Conservation (phyloP, 2,329 filamentous ascomycete species). For the Monilinia fructigena region DNA sequence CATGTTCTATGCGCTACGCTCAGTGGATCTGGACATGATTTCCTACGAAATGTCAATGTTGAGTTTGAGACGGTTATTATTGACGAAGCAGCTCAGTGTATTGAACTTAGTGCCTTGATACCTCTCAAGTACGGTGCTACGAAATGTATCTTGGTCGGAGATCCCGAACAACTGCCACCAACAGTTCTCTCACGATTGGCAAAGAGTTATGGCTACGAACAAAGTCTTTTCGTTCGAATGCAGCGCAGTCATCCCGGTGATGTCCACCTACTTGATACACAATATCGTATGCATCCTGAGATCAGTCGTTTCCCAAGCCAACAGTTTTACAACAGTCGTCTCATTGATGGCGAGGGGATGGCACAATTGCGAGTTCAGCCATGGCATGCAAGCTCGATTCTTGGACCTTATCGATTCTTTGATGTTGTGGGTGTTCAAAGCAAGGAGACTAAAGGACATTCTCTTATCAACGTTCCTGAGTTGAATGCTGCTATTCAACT, state of each 20-base stretch:
- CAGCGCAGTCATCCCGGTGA: slow-evolving; percentile 85
- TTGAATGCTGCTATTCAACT: slow-evolving; percentile 82
- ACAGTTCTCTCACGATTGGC: slow-evolving; percentile 95
- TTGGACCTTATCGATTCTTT: slow-evolving; percentile 95
- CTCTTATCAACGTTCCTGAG: slow-evolving; percentile 84
- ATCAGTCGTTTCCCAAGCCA: slow-evolving; percentile 88
- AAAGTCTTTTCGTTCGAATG: slow-evolving; percentile 98
- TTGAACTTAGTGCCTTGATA: slow-evolving; percentile 93
- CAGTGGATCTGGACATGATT: slow-evolving; percentile 93
- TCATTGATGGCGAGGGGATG: slow-evolving; percentile 86
- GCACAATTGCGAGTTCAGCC: slow-evolving; percentile 68
- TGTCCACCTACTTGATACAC: slow-evolving; percentile 91
- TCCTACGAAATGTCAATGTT: slow-evolving; percentile 78
- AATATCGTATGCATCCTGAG: slow-evolving; percentile 98
- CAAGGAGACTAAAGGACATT: slow-evolving; percentile 78
- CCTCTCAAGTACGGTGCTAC: slow-evolving; percentile 95
- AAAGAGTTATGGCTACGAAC: slow-evolving; percentile 89
- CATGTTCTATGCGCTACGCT: slow-evolving; percentile 94
- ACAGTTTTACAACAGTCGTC: slow-evolving; percentile 86
- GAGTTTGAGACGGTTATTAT: slow-evolving; percentile 99
- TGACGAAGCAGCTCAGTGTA: slow-evolving; percentile 96
- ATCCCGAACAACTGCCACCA: slow-evolving; percentile 94
- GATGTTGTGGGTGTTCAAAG: slow-evolving; percentile 88
- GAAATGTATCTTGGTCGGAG: slow-evolving; percentile 95
- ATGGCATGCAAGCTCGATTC: slow-evolving; percentile 80